Conservation (phyloP, 2,329 filamentous ascomycete species). For the Penicillium sclerotiorum region DNA sequence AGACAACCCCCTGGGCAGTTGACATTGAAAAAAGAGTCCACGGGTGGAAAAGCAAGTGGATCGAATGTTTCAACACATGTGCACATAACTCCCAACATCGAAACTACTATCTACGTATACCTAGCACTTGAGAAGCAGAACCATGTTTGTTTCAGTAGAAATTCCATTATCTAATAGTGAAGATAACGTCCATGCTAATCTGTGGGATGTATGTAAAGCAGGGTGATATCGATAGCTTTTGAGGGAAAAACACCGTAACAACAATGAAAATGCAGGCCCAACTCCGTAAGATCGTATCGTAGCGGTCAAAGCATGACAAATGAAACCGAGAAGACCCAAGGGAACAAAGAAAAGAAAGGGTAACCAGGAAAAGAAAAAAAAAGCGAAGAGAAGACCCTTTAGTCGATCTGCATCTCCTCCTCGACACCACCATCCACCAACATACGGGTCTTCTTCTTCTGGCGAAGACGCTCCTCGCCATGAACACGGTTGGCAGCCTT, state of each 20-base stretch:
- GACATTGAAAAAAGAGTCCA: too few species aligned
- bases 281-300: conserved; percentile 31
- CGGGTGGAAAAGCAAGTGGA: too few species aligned
- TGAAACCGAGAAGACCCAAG: conserved; percentile 14
- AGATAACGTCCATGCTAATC: conserved; percentile 1
- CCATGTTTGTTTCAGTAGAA: too few species aligned
- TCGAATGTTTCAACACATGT: too few species aligned
- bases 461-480: conserved; percentile 45
- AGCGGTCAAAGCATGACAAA: conserved; percentile 24
- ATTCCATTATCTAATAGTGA: not conserved
- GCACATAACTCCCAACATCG: too few species aligned
- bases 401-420: conserved; percentile 53
- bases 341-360: conserved; percentile 18
- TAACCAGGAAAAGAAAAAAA: conserved; percentile 12
- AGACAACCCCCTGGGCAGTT: too few species aligned
- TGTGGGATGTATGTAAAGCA: conserved; percentile 16
- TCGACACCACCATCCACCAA: conserved; percentile 49
- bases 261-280: conserved; percentile 29
- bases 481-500: conserved; percentile 42
- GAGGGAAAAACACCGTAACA: conserved; percentile 25
- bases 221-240: conserved; percentile 31
- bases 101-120: too few species aligned
- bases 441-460: conserved; percentile 48
- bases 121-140: too few species aligned
- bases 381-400: conserved; percentile 25